phyloP scores from a whole-genome alignment of 345 rosid genomes.

The Garcia nutans region DNA sequence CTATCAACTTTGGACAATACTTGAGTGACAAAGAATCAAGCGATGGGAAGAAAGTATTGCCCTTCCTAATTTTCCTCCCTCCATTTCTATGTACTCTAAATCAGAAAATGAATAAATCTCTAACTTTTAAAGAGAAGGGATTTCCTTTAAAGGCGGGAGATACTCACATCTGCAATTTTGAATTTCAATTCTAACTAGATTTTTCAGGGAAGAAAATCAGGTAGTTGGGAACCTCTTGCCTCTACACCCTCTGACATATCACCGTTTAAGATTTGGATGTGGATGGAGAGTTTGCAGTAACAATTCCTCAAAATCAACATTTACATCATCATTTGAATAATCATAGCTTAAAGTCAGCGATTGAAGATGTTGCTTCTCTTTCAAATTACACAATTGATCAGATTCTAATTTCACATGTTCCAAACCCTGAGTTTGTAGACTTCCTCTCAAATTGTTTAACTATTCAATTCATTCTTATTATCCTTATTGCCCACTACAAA shows the following conservation, averaged over 20 bases:
- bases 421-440: not conserved
- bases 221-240: not conserved
- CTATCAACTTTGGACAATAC: not conserved
- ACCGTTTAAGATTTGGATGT: not conserved
- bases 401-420: not conserved
- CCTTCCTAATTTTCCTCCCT: too few relatives aligned
- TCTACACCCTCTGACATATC: accelerated
- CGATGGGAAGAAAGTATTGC: slow-evolving; percentile 6
- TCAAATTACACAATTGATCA: not conserved
- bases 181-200: not conserved
- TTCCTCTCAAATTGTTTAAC: slow-evolving; percentile 8
- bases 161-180: not conserved
- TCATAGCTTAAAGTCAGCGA: not conserved
- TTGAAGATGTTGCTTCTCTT: not conserved
- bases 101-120: accelerated
- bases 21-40: accelerated
- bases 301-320: not conserved
- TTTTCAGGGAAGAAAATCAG: slow-evolving; percentile 10
- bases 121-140: not conserved
- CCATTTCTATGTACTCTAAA: slow-evolving; percentile 1
- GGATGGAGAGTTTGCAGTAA: slow-evolving; percentile 2
- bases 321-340: not conserved
- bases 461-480: not conserved
- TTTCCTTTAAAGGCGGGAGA: not conserved
- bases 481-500: slow-evolving; percentile 4